Base-by-base conservation (phyloP, 345 rosid genomes). In the Luvunga scandens region DNA sequence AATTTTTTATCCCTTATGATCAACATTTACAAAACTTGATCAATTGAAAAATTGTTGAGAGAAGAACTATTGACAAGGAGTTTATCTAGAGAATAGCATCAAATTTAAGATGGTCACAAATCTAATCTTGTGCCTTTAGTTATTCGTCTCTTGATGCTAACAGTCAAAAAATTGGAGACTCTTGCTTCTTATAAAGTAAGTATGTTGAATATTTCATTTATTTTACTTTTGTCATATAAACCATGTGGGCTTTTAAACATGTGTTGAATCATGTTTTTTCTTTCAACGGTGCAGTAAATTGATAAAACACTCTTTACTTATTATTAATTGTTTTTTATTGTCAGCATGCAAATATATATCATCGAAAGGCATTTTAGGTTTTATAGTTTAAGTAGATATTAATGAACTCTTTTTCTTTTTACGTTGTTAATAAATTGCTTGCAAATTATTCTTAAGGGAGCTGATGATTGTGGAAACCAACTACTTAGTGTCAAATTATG, bases 61-160 rank as follows among this genome's bases (percentile, higher is more conserved):
- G 98, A 94, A 82, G 97, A 91, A 82, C 82, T 96, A 70, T 86
- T 95, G 24, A 96, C 89, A 34, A 92, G 97, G 97, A 90, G 89
- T 88, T 83, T 94, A 81, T 88, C 94, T 56, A 80, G 79, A 82
- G 94, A 91, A 78, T 87, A 88, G 4, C 36, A 55, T 80, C 76
- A 71, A 62, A 86, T 94, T 76, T 90, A 89, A 75, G 93, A 89
- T 60, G 82, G 84, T 69, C 97, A 94, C 80, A 88, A 91, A 79
- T 82, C 86, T 69, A 78, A 77, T 85, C 77, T 96, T 72, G 82
- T 88, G 67, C 92, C 97, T 70, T 57, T 90, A 67, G 91, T 89
- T 79, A 78, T 94, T 59, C 89, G 87, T 45, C 82, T 94, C 81
- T 86, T 94, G 82, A 85, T 89, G 85, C 95, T 97, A 74, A 91